These are phyloP conservation scores for Amanita pallidorosea DNA, from an alignment of 768 basidiomycete species.

Conservation along the genomic window DNA sequence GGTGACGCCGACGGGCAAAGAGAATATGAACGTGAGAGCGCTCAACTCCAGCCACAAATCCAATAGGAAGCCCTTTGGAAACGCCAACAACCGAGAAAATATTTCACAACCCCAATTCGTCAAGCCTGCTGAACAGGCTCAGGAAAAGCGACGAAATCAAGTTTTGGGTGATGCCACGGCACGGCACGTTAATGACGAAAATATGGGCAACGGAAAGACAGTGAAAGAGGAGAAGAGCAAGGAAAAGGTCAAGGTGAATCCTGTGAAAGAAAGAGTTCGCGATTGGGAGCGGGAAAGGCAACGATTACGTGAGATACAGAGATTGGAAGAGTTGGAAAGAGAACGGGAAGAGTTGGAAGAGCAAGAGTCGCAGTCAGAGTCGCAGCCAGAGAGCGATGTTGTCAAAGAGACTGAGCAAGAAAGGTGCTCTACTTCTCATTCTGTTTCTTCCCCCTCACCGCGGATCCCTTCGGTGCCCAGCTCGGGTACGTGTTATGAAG, in stretches of 20 bases:
- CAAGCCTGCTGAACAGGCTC: conserved; percentile 7
- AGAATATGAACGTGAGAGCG: conserved; percentile 16
- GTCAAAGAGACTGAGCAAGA: conserved; percentile 11
- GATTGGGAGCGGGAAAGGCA: conserved; percentile 72
- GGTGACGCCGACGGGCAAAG: conserved; percentile 29
- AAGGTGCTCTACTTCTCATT: background rate
- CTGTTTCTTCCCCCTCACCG: conserved; percentile 6
- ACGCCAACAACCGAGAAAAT: conserved; percentile 16
- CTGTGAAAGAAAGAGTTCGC: conserved; percentile 49
- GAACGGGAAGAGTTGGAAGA: conserved; percentile 34
- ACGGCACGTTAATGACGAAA: conserved; percentile 4
- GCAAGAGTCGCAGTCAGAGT: conserved; percentile 19
- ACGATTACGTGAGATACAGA: conserved; percentile 58
- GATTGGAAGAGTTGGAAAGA: conserved; percentile 44
- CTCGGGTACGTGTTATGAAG: conserved; percentile 13
- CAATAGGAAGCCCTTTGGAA: conserved; percentile 22
- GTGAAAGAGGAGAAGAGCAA: conserved; percentile 7
- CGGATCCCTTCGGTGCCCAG: conserved; percentile 19
- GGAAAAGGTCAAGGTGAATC: conserved; percentile 29
- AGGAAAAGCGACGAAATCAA: conserved; percentile 4
- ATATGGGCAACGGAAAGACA: conserved; percentile 7
- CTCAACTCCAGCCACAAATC: conserved; percentile 12
- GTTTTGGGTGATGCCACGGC: conserved; percentile 5
- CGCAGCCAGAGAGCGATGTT: conserved; percentile 1
- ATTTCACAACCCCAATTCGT: conserved; percentile 11